Conservation (phyloP, 2,329 filamentous ascomycete species). For the Aspergillus latus region DNA sequence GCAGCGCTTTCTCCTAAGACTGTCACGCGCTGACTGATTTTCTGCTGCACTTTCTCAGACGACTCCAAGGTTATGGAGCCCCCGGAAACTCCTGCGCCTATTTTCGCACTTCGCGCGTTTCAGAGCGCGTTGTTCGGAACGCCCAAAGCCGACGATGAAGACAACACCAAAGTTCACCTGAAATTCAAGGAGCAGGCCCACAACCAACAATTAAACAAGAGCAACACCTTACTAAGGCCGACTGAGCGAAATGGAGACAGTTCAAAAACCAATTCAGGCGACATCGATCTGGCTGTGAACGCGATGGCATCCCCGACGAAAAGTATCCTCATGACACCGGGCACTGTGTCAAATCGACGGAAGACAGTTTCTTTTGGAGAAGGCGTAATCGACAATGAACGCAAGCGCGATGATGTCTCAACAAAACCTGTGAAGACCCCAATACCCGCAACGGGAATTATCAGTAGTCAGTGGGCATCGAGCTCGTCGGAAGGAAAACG, state of each 20-base stretch:
- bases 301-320: slow-evolving; percentile 55
- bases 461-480: slow-evolving; percentile 45
- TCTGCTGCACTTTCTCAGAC: slow-evolving; percentile 25
- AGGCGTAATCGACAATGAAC: slow-evolving; percentile 57
- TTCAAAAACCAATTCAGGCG: slow-evolving; percentile 23
- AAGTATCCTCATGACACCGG: slow-evolving; percentile 65
- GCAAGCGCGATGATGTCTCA: slow-evolving; percentile 46
- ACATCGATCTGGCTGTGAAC: slow-evolving; percentile 29
- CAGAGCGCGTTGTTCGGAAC: slow-evolving; percentile 66
- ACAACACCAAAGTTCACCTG: slow-evolving; percentile 23
- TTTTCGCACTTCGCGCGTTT: slow-evolving; percentile 67
- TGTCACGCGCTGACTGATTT: slow-evolving; percentile 18
- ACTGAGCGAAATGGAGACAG: slow-evolving; percentile 23
- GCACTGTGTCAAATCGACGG: slow-evolving; percentile 55
- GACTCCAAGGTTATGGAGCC: slow-evolving; percentile 57
- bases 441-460: slow-evolving; percentile 47
- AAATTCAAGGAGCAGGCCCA: slow-evolving; percentile 18
- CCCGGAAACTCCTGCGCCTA: slow-evolving; percentile 64
- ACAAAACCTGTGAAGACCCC: slow-evolving; percentile 51
- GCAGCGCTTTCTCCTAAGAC: background rate
- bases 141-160: slow-evolving; percentile 53
- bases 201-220: slow-evolving; percentile 24
- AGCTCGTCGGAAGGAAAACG: slow-evolving; percentile 34
- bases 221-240: slow-evolving; percentile 22
- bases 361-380: slow-evolving; percentile 64